Conservation (phyloP, 2,329 filamentous ascomycete species). For the Pestalotiopsis sp. region DNA sequence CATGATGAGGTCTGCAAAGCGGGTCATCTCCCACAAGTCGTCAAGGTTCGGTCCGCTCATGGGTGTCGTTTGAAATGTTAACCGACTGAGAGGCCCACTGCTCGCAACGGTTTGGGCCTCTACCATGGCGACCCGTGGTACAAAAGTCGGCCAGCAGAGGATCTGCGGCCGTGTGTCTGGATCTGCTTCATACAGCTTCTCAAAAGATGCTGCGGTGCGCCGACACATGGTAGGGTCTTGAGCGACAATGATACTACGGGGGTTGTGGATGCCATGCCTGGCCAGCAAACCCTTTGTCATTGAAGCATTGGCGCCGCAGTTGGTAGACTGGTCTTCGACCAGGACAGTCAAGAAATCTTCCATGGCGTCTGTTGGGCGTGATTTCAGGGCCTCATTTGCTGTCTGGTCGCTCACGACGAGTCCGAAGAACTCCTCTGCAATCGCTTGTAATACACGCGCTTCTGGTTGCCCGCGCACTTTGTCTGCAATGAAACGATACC, state of each 20-base stretch:
- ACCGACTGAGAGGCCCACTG: not conserved
- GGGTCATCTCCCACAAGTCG: not conserved
- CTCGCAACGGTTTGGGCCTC: not conserved
- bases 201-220: not conserved
- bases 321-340: not conserved
- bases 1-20: not conserved
- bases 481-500: not conserved
- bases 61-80: not conserved
- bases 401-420: not conserved
- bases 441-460: not conserved
- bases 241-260: not conserved
- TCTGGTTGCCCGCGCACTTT: not conserved
- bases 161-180: not conserved
- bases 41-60: not conserved
- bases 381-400: not conserved
- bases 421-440: not conserved
- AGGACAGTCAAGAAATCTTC: not conserved
- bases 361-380: not conserved
- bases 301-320: not conserved
- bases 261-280: not conserved
- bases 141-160: constrained; percentile 1
- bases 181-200: not conserved
- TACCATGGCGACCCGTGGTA: not conserved
- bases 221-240: not conserved
- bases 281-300: not conserved